A percentile compares a stretch with the other conserved stretches of the same genome.
Conservation (phyloP, 305 asterid genomes). For the Fraxinus latifolia region DNA sequence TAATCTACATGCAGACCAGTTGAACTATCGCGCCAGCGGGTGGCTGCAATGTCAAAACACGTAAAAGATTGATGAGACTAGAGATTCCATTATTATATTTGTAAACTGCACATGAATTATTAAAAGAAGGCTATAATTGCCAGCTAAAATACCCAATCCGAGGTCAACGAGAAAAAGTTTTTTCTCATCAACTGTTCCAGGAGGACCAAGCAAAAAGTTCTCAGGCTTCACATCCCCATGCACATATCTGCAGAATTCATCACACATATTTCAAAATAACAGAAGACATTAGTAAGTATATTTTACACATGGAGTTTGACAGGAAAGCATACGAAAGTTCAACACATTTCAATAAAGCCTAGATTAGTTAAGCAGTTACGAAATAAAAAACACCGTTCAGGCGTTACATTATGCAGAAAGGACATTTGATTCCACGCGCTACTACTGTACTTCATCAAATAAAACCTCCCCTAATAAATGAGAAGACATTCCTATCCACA, state of each 20-base stretch:
- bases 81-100: background rate
- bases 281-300: background rate
- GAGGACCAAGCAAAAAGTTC: constrained; percentile 71
- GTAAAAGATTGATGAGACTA: constrained; percentile 6
- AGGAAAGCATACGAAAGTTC: background rate
- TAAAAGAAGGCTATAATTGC: background rate
- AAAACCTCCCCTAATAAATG: background rate
- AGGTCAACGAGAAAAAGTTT: constrained; percentile 71
- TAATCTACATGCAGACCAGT: constrained; percentile 63
- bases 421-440: background rate
- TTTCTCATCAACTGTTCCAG: constrained; percentile 68
- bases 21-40: constrained; percentile 62
- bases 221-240: constrained; percentile 88
- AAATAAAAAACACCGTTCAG: background rate
- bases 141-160: constrained; percentile 52
- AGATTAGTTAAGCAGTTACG: background rate
- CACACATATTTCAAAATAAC: constrained; percentile 4
- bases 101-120: background rate
- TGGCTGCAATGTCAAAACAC: constrained; percentile 37
- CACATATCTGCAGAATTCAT: constrained; percentile 51
- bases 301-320: background rate
- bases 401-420: background rate
- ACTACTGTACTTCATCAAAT: background rate
- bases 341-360: background rate
- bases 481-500: background rate